These are phyloP conservation scores for Rhamnella rubrinervis DNA, from an alignment of 331 rosid genomes.

Conservation along the genomic window DNA sequence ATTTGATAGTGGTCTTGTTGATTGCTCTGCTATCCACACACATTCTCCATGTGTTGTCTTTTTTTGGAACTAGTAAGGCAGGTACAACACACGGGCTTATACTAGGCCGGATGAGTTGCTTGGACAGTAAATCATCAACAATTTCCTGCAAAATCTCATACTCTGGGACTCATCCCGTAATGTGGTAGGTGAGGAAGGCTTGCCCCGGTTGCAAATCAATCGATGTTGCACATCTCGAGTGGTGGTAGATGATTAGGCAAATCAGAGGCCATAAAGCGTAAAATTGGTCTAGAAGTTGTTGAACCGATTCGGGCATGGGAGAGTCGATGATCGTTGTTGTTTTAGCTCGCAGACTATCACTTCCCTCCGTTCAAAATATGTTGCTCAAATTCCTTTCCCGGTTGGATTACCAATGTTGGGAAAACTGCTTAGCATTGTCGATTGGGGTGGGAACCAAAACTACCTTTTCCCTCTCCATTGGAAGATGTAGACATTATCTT, in stretches of 20 bases:
- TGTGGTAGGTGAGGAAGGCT: neutral
- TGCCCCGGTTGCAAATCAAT: neutral
- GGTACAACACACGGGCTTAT: neutral
- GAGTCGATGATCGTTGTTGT: no score
- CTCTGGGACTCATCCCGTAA: neutral
- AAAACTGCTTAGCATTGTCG: neutral
- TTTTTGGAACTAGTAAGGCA: neutral
- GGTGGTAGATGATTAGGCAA: neutral
- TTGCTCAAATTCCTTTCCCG: no score
- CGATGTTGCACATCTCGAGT: neutral
- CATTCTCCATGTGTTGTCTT: neutral
- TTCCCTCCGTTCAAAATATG: no score
- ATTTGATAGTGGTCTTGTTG: neutral
- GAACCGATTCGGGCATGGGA: no score
- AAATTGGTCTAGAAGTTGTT: no score
- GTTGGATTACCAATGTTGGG: no score
- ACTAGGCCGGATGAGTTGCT: neutral
- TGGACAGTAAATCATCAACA: neutral
- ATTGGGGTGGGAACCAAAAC: no score
- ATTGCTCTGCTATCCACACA: neutral
- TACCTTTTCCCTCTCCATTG: neutral
- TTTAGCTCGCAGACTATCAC: no score
- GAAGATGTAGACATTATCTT: neutral
- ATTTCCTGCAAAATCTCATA: neutral
- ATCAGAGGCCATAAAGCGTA: no score